Base-by-base conservation (phyloP, 768 basidiomycete genomes). In the Tylopilus intermedius region DNA sequence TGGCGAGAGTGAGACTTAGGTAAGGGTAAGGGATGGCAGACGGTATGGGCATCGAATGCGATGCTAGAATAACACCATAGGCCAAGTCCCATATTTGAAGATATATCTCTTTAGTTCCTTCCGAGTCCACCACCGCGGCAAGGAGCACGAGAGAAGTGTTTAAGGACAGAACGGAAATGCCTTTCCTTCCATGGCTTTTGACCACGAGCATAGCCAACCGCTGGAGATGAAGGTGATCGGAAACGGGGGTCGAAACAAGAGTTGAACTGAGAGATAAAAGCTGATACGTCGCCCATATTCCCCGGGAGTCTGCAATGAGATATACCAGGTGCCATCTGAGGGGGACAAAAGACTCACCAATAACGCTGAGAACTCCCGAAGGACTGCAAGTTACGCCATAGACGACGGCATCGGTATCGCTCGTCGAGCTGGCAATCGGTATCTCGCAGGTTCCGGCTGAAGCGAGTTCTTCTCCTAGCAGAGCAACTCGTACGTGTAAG, bases 1-100 rank as follows among this genome's bases (percentile, higher is more conserved):
- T 59, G 26, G 76, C 67, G 11, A 75, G 56, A 4, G 56, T 42
- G 39, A 79, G 65, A 15, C 62, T 56, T 18, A 66, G 47, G 24
- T 62, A 59, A 27, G 69, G 60, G 2, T 66, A 62, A 45, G 64
- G 51, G 14, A 80, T 53, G 21, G 73, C 62, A 1, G 77, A 68
- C 0, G 86, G 82, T 13, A 81, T 63, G 1, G 82, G 65, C 39
- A 85, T 67, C 8, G 68, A 62, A 37, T 82, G 76, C 5, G 76
- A 73, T 2, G 82, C 71, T n/a, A 88, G 72, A 22, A 87, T 68
- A 32, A 86, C 79, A 15, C 80, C 79, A 57, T 83, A 88, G 54
- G 81, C 81, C 21, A 87, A 69, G 56, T 88, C 85, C 84, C 86
- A 87, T 27, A 87, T 64, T 15, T 83, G 78, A 27, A 87, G 65